Evolutionary conservation across 768 basidiomycete genomes (phyloP), one percentile per base, ranked within the genome.

Genomic region (Xerocomellus amylosporus): DNA sequence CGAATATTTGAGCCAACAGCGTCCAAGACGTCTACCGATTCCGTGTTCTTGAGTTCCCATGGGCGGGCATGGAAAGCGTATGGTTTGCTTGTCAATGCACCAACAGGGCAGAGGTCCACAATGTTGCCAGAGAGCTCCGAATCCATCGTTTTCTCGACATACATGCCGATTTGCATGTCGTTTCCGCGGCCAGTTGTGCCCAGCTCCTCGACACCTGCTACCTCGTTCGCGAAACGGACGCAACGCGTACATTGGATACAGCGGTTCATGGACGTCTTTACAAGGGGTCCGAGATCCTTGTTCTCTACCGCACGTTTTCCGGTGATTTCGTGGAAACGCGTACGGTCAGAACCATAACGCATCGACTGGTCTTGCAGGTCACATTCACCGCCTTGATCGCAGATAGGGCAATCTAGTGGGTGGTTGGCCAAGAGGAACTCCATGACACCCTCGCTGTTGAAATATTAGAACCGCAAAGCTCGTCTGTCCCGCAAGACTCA

Each of bases 171-270:
- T 76, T 98, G 94, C 77, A 99, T 79, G 77, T 96, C 94, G 71
- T 99, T 98, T 46, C 97, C 97, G 56, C 96, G 88, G 12, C 97
- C 97, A 3, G 94, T 95, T 4, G 94, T 94, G 41, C 97, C 97
- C 22, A 99, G 77, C 64, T 98, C 96, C 74, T 98, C 94, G 8
- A 98, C 94, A 51, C 97, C 97, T 2, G 97, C 97, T 42, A 98
- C 96, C 70, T 99, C 97, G 74, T 98, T 99, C 28, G 97, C 96
- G 68, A 99, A 99, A 47, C 97, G 90, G 26, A 98, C 91, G 73
- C 97, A 99, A 55, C 97, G 93, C 5, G 97, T 99, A 76, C 97
- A 99, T 73, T 99, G 97, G 64, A 99, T 98, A 75, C 97, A 98
- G 37, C 97, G 86, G 74, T 92, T 97, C 96, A 98, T 98, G 54